phyloP scores from a whole-genome alignment of 768 basidiomycete species.

The Panellus pusillus region DNA sequence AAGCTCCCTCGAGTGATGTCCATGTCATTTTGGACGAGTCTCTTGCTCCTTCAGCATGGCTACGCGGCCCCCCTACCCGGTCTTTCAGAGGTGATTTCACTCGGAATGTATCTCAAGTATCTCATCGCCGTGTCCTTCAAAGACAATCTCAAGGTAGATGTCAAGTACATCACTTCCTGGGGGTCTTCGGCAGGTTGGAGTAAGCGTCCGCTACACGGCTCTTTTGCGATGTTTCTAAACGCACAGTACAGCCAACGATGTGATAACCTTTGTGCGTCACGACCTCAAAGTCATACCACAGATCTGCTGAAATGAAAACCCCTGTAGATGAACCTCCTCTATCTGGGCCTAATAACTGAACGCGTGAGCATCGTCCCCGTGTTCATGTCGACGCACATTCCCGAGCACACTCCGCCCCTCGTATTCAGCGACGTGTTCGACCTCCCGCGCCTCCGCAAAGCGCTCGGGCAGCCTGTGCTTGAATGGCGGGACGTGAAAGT shows the following conservation, averaged over 20 bases:
- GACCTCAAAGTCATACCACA: not conserved
- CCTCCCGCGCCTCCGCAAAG: conserved; percentile 28
- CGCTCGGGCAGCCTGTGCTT: conserved; percentile 29
- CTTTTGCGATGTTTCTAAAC: too few species aligned
- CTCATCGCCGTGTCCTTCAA: not conserved
- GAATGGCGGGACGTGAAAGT: conserved; percentile 40
- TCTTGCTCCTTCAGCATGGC: not conserved
- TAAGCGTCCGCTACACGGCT: not conserved
- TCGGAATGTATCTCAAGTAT: not conserved
- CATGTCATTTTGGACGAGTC: not conserved
- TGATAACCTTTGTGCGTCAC: conserved; percentile 39
- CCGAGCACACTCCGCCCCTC: conserved; percentile 12
- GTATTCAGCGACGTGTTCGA: conserved; percentile 30
- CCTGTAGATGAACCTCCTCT: conserved; percentile 34
- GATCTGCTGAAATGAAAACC: too few species aligned
- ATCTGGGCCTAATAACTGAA: conserved; percentile 32
- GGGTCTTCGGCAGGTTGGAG: conserved; percentile 34
- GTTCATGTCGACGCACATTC: conserved; percentile 34
- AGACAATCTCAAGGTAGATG: conserved; percentile 41
- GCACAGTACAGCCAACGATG: conserved; percentile 40
- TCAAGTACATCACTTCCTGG: conserved; percentile 49
- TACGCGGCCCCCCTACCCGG: conserved; percentile 36
- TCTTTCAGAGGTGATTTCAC: conserved; percentile 33
- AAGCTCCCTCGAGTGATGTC: not conserved
- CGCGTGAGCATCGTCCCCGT: conserved; percentile 36